These are phyloP conservation scores for Claviceps sp. DNA, from an alignment of 2,329 filamentous ascomycete species.

Conservation along the genomic window DNA sequence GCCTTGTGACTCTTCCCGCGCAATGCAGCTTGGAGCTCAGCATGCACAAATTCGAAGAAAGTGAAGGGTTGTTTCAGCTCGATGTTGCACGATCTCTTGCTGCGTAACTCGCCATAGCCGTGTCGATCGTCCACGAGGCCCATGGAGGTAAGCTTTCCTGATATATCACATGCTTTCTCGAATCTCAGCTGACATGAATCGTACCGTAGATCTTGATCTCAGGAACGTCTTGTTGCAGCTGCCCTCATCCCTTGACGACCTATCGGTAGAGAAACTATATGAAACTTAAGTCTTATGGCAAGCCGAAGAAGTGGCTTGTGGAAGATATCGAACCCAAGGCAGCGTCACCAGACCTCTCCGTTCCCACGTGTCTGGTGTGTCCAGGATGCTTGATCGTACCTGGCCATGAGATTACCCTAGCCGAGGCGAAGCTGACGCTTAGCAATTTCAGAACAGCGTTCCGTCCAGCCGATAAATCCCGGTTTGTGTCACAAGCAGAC, in stretches of 20 bases:
- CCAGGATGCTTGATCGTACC: neutral
- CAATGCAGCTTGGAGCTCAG: no score
- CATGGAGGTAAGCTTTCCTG: no score
- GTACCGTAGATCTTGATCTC: slow-evolving; percentile 16
- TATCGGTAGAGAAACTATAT: slow-evolving; percentile 16
- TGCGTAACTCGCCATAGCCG: no score
- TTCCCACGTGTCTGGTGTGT: slow-evolving; percentile 2
- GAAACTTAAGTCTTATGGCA: no score
- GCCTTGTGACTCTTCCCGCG: no score
- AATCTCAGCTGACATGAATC: neutral
- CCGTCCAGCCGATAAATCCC: neutral
- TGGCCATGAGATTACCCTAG: neutral
- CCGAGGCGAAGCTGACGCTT: neutral
- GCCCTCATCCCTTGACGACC: slow-evolving; percentile 9
- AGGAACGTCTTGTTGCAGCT: slow-evolving; percentile 20
- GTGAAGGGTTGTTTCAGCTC: no score
- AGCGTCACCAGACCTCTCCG: neutral
- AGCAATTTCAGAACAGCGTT: no score
- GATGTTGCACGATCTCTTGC: no score
- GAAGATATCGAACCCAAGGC: slow-evolving; percentile 10
- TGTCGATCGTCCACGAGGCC: no score
- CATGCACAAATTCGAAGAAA: no score
- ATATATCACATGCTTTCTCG: no score
- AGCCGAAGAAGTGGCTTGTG: slow-evolving; percentile 12
- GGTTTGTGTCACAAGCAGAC: neutral